A percentile compares a stretch with the other conserved stretches of the same genome.
Evolutionary conservation across 768 basidiomycete species (phyloP).

Genomic region (Boletus sensibilis): DNA sequence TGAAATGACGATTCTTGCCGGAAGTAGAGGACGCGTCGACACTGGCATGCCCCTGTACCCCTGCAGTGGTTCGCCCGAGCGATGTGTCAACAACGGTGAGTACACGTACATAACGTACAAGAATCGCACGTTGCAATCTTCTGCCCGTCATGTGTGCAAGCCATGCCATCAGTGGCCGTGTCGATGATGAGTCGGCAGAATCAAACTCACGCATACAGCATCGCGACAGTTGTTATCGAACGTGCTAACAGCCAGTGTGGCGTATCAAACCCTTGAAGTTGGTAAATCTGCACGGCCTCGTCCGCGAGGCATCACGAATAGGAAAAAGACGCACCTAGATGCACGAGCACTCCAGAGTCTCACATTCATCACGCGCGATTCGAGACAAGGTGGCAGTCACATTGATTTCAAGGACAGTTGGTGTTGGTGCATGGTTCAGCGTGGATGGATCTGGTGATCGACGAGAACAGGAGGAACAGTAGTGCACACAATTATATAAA

Average conservation of each 20-base stretch:
- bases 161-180: too few species aligned
- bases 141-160: too few species aligned
- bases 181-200: background rate
- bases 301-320: too few species aligned
- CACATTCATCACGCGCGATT: background rate
- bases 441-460: background rate
- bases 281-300: background rate
- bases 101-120: background rate
- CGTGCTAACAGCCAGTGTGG: background rate
- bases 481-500: conserved; percentile 11
- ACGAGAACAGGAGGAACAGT: conserved; percentile 2
- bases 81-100: background rate
- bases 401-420: background rate
- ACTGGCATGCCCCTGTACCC: background rate
- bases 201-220: background rate
- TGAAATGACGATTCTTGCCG: background rate
- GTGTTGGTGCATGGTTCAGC: background rate
- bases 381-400: background rate
- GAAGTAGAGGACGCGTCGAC: background rate
- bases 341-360: background rate
- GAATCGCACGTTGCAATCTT: background rate
- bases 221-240: background rate
- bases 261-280: background rate
- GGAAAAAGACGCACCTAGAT: background rate
- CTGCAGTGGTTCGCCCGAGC: background rate